phyloP scores from a whole-genome alignment of 352 stramenopile species.

The Globisporangium uncinulatum region DNA sequence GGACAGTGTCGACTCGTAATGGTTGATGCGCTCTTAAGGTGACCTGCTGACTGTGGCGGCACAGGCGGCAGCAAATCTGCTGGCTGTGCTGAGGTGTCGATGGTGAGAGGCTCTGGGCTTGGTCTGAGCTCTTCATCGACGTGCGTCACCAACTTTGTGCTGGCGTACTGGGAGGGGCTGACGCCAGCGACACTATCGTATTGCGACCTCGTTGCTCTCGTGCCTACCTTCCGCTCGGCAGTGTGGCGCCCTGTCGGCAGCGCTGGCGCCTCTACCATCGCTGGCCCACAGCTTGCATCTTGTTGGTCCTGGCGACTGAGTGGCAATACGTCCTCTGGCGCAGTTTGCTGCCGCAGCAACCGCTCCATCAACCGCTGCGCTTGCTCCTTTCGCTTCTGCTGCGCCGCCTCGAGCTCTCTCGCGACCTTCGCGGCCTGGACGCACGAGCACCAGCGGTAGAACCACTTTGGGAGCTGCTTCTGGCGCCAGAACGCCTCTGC shows the following conservation, averaged over 20 bases:
- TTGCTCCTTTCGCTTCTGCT: slow-evolving; percentile 27
- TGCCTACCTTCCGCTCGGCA: not conserved
- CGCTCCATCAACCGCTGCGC: slow-evolving; percentile 34
- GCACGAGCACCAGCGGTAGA: slow-evolving; percentile 39
- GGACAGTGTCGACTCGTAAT: not conserved
- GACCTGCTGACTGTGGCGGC: not conserved
- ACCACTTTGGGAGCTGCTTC: slow-evolving; percentile 35
- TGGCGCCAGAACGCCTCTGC: slow-evolving; percentile 31
- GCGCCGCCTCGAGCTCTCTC: slow-evolving; percentile 14
- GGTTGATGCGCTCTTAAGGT: not conserved
- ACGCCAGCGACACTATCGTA: not conserved
- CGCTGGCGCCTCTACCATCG: not conserved
- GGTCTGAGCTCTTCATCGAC: not conserved
- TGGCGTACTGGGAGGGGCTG: not conserved
- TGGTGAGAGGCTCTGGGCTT: not conserved
- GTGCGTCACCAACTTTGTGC: not conserved
- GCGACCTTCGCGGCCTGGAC: slow-evolving; percentile 23
- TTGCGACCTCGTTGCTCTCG: not conserved
- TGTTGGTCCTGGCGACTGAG: not conserved
- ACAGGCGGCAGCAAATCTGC: not conserved
- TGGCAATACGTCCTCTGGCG: not conserved
- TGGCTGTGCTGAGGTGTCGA: not conserved
- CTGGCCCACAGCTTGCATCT: not conserved
- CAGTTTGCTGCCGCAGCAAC: slow-evolving; percentile 18
- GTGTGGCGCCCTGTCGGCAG: not conserved